Percentiles rank a stretch among this genome's conserved stretches.
Evolutionary conservation across 495 filamentous ascomycete species (phyloP).

Genomic region (Annulohypoxylon bovei): DNA sequence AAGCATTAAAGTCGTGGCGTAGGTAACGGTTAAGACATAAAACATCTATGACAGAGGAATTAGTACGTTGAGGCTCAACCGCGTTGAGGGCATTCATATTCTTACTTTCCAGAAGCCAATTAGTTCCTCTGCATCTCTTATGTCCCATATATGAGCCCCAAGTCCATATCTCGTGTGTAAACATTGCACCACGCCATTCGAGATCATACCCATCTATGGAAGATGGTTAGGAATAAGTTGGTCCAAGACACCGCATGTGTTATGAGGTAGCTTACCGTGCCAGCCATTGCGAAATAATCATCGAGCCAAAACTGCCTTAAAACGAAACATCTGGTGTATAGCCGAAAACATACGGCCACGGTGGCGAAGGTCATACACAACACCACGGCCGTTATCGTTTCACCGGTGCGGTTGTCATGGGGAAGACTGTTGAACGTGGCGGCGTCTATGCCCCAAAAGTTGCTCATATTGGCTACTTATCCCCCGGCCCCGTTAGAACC

Average conservation of each 20-base stretch:
- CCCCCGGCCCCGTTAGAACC: constrained; percentile 7
- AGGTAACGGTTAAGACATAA: constrained; percentile 30
- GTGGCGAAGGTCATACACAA: constrained; percentile 31
- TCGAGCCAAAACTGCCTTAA: constrained; percentile 28
- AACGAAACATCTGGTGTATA: constrained; percentile 38
- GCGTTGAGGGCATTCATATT: background rate
- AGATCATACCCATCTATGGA: constrained; percentile 29
- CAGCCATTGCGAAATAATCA: constrained; percentile 33
- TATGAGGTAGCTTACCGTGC: constrained; percentile 26
- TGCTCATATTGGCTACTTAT: constrained; percentile 1
- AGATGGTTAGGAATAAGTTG: constrained; percentile 10
- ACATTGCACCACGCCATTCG: constrained; percentile 34
- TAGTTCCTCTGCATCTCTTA: background rate
- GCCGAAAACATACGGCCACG: constrained; percentile 24
- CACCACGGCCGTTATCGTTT: constrained; percentile 28
- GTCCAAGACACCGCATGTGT: background rate
- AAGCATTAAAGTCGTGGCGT: constrained; percentile 22
- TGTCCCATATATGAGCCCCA: constrained; percentile 31
- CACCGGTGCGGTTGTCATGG: constrained; percentile 28
- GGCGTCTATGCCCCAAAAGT: background rate
- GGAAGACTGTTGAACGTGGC: constrained; percentile 6
- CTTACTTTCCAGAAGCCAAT: constrained; percentile 34
- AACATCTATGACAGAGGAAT: constrained; percentile 25
- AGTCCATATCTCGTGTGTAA: constrained; percentile 32
- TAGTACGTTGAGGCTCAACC: constrained; percentile 4